These are phyloP conservation scores for Aspergillus ibericus DNA, from an alignment of 2,329 filamentous ascomycete species.

Conservation along the genomic window DNA sequence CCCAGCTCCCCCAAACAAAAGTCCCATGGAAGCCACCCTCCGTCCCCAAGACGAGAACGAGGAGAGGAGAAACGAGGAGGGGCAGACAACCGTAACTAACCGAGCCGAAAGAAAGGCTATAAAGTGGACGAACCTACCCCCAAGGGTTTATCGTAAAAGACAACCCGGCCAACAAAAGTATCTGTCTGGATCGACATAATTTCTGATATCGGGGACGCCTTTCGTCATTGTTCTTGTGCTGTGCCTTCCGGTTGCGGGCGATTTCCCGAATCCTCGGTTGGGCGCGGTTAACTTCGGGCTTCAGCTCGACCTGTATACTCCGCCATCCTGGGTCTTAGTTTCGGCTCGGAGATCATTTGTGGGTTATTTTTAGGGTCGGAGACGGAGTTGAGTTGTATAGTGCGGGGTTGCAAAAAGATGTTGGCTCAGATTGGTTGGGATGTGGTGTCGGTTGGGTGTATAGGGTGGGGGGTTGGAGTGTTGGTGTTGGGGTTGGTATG, in stretches of 20 bases:
- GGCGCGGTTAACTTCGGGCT: neutral
- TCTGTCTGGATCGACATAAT: neutral
- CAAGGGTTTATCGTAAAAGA: no score
- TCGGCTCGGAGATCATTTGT: no score
- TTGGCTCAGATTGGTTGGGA: conserved; percentile 8
- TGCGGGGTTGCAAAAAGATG: conserved; percentile 1
- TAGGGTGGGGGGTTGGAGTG: neutral
- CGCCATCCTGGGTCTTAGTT: neutral
- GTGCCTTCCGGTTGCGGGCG: neutral
- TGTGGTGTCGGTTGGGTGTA: neutral
- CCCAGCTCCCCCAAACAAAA: neutral
- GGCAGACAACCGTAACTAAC: neutral
- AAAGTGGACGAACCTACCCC: neutral
- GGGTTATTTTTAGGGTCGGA: no score
- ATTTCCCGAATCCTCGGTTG: neutral
- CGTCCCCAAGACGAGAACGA: neutral
- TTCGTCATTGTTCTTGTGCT: neutral
- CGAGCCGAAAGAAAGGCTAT: neutral
- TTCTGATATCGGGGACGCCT: neutral
- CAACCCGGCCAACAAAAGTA: no score
- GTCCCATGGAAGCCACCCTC: neutral
- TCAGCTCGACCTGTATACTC: neutral
- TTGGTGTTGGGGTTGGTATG: conserved; percentile 6
- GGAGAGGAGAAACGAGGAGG: neutral
- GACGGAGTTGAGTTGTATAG: no score